A percentile compares a stretch with the other conserved stretches of the same genome.
phyloP scores from a whole-genome alignment of 2,329 filamentous ascomycete species.

The Fusarium paranaense region DNA sequence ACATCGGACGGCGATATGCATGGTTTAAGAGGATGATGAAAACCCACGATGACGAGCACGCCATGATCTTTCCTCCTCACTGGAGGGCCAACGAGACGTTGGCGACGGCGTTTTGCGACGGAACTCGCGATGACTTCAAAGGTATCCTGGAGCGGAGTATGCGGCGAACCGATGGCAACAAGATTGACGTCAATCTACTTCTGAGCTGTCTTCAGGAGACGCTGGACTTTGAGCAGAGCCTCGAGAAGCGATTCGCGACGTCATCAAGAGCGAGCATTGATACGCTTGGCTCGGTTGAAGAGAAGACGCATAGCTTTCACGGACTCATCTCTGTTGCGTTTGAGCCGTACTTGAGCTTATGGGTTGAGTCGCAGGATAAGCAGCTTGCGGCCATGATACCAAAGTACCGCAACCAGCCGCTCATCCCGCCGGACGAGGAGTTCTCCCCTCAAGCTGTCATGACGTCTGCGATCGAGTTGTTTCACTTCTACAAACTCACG shows the following conservation, averaged over 20 bases:
- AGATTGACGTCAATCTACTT: slow-evolving; percentile 89
- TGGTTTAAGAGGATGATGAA: slow-evolving; percentile 98
- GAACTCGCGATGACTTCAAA: slow-evolving; percentile 95
- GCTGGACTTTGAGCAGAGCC: slow-evolving; percentile 92
- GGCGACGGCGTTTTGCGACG: slow-evolving; percentile 93
- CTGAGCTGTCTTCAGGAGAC: slow-evolving; percentile 94
- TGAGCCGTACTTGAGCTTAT: slow-evolving; percentile 94
- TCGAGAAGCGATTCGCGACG: slow-evolving; percentile 85
- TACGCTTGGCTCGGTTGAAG: slow-evolving; percentile 83
- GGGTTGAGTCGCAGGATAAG: slow-evolving; percentile 96
- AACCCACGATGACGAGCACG: slow-evolving; percentile 94
- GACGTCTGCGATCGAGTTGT: slow-evolving; percentile 93
- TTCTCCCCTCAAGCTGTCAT: slow-evolving; percentile 92
- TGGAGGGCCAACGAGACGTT: slow-evolving; percentile 94
- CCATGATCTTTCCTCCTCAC: slow-evolving; percentile 83
- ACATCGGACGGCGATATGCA: slow-evolving; percentile 92
- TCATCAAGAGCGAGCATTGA: slow-evolving; percentile 86
- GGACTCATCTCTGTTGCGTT: slow-evolving; percentile 96
- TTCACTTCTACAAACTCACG: slow-evolving; percentile 95
- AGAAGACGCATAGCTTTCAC: slow-evolving; percentile 81
- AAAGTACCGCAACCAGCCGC: slow-evolving; percentile 84
- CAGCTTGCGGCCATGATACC: slow-evolving; percentile 87
- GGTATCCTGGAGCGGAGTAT: slow-evolving; percentile 90
- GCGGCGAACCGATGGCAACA: slow-evolving; percentile 79
- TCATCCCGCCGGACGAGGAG: slow-evolving; percentile 87